A percentile compares a stretch with the other conserved stretches of the same genome.
These are phyloP conservation scores for Botryobasidium botryosum DNA, from an alignment of 768 basidiomycete genomes.

Conservation along the genomic window DNA sequence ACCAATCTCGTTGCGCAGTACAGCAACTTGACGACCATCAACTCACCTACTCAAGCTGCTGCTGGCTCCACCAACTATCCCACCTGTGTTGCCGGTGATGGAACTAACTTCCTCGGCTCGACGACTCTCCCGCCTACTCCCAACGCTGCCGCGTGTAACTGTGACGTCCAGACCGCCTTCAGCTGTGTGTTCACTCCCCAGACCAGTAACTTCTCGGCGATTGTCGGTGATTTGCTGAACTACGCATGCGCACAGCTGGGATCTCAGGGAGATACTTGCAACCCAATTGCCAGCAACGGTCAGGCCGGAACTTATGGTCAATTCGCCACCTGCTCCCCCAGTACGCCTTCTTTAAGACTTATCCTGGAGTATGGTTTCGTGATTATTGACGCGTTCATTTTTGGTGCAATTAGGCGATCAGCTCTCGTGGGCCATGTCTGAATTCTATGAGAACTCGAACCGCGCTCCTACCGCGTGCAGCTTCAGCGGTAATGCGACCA, in stretches of 20 bases:
- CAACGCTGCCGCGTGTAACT: constrained; percentile 60
- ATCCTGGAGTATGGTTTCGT: neutral
- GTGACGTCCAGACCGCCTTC: constrained; percentile 42
- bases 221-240: constrained; percentile 45
- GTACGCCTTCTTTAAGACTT: constrained; percentile 26
- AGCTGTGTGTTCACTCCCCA: constrained; percentile 57
- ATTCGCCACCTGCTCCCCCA: constrained; percentile 63
- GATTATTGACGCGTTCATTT: neutral
- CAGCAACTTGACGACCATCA: constrained; percentile 31
- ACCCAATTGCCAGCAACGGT: constrained; percentile 56
- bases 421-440: constrained; percentile 67
- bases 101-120: constrained; percentile 41
- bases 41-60: constrained; percentile 39
- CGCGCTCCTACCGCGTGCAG: constrained; percentile 37
- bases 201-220: constrained; percentile 39
- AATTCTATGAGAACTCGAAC: constrained; percentile 51
- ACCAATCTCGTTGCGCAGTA: constrained; percentile 47
- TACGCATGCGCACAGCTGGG: constrained; percentile 56
- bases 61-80: constrained; percentile 36
- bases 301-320: constrained; percentile 57
- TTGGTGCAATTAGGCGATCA: constrained; percentile 37
- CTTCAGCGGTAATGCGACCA: constrained; percentile 73
- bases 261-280: constrained; percentile 40
- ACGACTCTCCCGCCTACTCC: constrained; percentile 69
- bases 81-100: constrained; percentile 47